These are phyloP conservation scores for Fusarium acutatum DNA, from an alignment of 2,329 filamentous ascomycete genomes.

Conservation along the genomic window DNA sequence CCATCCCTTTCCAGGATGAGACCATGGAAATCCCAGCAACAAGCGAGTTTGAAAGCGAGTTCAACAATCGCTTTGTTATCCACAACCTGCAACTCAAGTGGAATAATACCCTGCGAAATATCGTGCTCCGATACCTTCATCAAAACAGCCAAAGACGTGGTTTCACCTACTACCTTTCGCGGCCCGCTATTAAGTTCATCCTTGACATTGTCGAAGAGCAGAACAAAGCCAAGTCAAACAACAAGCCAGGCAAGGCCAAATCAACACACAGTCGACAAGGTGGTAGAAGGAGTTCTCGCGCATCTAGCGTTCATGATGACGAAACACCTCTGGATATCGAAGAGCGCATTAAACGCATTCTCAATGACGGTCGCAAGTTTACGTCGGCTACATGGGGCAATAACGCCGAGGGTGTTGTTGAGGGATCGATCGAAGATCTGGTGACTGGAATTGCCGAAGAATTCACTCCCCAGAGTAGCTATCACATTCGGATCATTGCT, in stretches of 20 bases:
- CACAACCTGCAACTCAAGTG: constrained; percentile 98
- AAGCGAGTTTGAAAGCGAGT: constrained; percentile 89
- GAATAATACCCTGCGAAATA: constrained; percentile 96
- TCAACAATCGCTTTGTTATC: constrained; percentile 97
- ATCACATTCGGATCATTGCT: constrained; percentile 92
- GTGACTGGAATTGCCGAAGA: constrained; percentile 83
- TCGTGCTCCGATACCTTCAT: constrained; percentile 95
- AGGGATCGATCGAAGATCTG: constrained; percentile 67
- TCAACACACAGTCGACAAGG: constrained; percentile 42
- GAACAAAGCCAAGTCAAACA: constrained; percentile 69
- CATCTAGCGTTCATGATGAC: constrained; percentile 58
- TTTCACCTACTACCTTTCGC: constrained; percentile 97
- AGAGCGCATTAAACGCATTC: constrained; percentile 84
- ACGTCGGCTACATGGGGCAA: constrained; percentile 57
- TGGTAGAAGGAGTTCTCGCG: constrained; percentile 47
- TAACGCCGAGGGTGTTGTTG: constrained; percentile 46
- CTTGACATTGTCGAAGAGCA: constrained; percentile 97
- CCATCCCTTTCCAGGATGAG: constrained; percentile 63
- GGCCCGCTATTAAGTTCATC: constrained; percentile 96
- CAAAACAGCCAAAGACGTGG: constrained; percentile 95
- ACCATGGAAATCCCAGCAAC: constrained; percentile 73
- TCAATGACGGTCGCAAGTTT: constrained; percentile 85
- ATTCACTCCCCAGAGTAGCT: constrained; percentile 91
- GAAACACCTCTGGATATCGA: constrained; percentile 74
- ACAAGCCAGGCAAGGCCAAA: constrained; percentile 42